These are phyloP conservation scores for Rhizopogon salebrosus DNA, from an alignment of 768 basidiomycete species.

Conservation along the genomic window DNA sequence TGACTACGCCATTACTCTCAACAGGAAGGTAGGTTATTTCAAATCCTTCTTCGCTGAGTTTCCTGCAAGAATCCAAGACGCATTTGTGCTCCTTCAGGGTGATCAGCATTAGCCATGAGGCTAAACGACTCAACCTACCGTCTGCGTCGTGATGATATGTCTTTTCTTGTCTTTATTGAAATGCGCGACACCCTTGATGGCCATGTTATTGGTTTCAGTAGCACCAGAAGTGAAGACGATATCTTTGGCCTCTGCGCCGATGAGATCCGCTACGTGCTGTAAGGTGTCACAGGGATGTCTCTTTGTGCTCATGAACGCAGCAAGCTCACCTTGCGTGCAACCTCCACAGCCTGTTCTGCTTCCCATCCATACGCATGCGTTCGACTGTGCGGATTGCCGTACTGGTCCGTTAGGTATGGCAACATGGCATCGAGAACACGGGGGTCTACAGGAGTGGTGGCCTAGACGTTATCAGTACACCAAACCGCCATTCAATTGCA, in stretches of 20 bases:
- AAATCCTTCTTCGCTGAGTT: conserved; percentile 93
- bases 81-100: conserved; percentile 91
- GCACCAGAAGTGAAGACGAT: conserved; percentile 97
- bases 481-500: background rate
- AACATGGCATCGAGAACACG: conserved; percentile 96
- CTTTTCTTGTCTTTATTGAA: conserved; percentile 92
- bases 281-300: background rate
- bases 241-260: conserved; percentile 94
- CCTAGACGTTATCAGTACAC: conserved; percentile 40
- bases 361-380: conserved; percentile 99
- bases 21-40: conserved; percentile 98
- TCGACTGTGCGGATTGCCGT: conserved; percentile 95
- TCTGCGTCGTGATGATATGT: conserved; percentile 94
- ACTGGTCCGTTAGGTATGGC: conserved; percentile 91
- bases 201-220: conserved; percentile 97
- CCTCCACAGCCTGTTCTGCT: conserved; percentile 91
- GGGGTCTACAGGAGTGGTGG: conserved; percentile 96
- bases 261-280: conserved; percentile 85
- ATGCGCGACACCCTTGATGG: conserved; percentile 92
- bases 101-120: background rate
- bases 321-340: conserved; percentile 68
- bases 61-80: conserved; percentile 95
- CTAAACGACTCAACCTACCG: conserved; percentile 44
- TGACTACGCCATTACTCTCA: conserved; percentile 75
- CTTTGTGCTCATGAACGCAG: conserved; percentile 7